Evolutionary conservation across 805 yeast genomes (phyloP), one percentile per base, ranked within the genome.

Genomic region (Saccharomyces mikatae): DNA sequence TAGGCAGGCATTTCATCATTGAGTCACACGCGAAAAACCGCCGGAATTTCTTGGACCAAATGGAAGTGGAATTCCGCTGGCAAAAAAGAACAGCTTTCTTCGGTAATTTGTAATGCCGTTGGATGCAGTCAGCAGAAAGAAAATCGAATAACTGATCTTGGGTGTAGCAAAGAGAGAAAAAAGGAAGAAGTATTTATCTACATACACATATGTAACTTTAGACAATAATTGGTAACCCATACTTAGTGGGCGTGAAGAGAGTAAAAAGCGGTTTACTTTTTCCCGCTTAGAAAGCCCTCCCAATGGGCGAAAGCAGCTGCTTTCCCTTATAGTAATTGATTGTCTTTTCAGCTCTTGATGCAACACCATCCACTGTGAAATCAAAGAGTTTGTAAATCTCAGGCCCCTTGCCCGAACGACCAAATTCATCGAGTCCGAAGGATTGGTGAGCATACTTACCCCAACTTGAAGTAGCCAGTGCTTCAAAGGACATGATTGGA

Each of bases 401-500:
- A 55, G 76, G 74, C 69, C 86, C 95, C 72, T 89, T 87, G 72
- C 96, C 98, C 58, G 97, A 90, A 58, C 91, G 94, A 81, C 99
- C 99, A 71, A 94, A 92, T 77, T 89, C 83, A 82, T 89, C 84
- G 70, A 92, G 80, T 76, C 97, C 97, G 67, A 92, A 89, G 74
- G 89, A 96, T 79, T 87, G 94, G 78, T 92, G 98, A 57, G 97
- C 82, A 80, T 89, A 94, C 76, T 84, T 87, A 66, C 86, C 78
- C 99, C 99, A 92, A 56, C 97, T 96, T 66, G 81, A 77, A 52
- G 96, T 83, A 55, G 95, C 75, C 83, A 90, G 80, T 53, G 89
- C 98, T 82, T 92, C 99, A 61, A 91, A 87, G 52, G 97, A 89
- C 74, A 92, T 61, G 70, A 89, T 83, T 73, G 98, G 98, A 55